These are phyloP conservation scores for Centrapalus pauciflorus DNA, from an alignment of 129 eudicot species.

Conservation along the genomic window DNA sequence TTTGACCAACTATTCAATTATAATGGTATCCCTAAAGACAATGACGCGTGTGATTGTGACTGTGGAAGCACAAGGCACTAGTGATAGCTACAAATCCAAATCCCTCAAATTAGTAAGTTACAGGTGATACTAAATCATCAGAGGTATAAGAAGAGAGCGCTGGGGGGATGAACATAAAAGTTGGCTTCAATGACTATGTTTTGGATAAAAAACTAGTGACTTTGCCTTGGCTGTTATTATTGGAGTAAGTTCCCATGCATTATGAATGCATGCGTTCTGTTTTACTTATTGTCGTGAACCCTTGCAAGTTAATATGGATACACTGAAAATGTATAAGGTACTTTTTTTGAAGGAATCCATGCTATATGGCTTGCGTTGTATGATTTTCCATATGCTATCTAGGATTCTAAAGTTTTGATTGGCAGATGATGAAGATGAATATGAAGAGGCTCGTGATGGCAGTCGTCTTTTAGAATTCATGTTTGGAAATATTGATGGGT, in stretches of 20 bases:
- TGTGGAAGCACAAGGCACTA: too few species aligned
- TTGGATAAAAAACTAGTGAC: background rate
- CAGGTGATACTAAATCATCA: too few species aligned
- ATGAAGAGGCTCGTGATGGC: constrained; percentile 81
- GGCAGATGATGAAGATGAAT: constrained; percentile 90
- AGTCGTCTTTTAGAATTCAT: constrained; percentile 84
- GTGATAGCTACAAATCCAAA: too few species aligned
- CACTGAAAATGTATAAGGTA: background rate
- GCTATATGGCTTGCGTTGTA: background rate
- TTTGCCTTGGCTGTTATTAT: background rate
- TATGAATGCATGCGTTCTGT: background rate
- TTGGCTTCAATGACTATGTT: background rate
- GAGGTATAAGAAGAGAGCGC: too few species aligned
- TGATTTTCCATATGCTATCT: background rate
- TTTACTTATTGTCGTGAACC: background rate
- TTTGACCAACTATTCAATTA: too few species aligned
- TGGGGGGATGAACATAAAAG: too few species aligned
- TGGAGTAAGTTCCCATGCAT: background rate
- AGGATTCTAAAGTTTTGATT: constrained; percentile 21
- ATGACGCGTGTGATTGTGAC: too few species aligned
- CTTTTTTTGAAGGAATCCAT: background rate
- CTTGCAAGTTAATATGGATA: background rate
- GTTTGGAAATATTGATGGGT: constrained; percentile 90
- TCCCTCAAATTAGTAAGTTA: too few species aligned
- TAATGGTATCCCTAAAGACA: too few species aligned